These are phyloP conservation scores for Panicum virgatum DNA, from an alignment of 202 grass and related monocot genomes.

Conservation along the genomic window DNA sequence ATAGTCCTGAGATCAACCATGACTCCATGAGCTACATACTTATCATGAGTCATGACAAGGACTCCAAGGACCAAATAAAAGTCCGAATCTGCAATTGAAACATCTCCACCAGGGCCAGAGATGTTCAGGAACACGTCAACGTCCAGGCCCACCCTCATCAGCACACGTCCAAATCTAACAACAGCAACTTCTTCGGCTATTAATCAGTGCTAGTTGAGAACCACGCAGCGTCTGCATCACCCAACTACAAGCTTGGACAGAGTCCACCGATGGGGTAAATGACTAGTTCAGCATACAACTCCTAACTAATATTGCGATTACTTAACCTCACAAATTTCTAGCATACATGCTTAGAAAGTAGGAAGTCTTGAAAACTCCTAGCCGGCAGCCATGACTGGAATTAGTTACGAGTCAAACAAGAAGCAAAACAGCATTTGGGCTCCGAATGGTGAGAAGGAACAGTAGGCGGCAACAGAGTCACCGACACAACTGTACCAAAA, in stretches of 20 bases:
- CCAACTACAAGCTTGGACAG: neutral
- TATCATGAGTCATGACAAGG: slow-evolving; percentile 34
- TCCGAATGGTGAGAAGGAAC: slow-evolving; percentile 24
- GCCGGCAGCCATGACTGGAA: slow-evolving; percentile 10
- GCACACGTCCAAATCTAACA: slow-evolving; percentile 34
- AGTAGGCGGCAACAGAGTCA: neutral
- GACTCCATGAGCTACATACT: neutral
- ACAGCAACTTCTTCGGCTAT: slow-evolving; percentile 28
- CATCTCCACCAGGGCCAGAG: slow-evolving; percentile 12
- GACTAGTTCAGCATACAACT: slow-evolving; percentile 1
- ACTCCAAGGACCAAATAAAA: slow-evolving; percentile 30
- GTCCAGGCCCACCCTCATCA: slow-evolving; percentile 23
- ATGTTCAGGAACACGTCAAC: slow-evolving; percentile 12
- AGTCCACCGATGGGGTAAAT: slow-evolving; percentile 13
- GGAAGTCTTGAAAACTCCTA: neutral
- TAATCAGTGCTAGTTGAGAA: slow-evolving; percentile 6
- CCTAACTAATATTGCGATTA: slow-evolving; percentile 17
- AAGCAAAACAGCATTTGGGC: slow-evolving; percentile 5
- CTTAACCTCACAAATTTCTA: slow-evolving; percentile 11
- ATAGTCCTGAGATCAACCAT: slow-evolving; percentile 23
- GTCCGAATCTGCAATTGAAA: slow-evolving; percentile 23
- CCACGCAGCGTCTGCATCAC: slow-evolving; percentile 21
- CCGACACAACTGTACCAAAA: slow-evolving; percentile 35
- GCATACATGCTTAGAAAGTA: slow-evolving; percentile 24
- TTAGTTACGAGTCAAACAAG: slow-evolving; percentile 17